Evolutionary conservation across 2,329 filamentous ascomycete species (phyloP).

Genomic region (Hypoxylon sp.): DNA sequence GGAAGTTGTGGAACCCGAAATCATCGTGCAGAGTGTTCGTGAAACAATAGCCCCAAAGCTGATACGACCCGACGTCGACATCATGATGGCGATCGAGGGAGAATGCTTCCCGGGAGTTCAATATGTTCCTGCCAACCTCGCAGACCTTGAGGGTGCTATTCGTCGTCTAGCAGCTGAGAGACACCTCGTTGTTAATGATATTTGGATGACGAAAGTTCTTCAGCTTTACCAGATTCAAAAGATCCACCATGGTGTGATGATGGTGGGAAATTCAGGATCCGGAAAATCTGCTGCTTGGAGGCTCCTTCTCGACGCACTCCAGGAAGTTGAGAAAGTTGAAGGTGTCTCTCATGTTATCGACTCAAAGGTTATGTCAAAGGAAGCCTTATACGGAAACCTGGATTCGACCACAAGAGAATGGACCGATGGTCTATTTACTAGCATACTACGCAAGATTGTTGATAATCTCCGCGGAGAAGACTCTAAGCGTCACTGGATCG

Average conservation of each 20-base stretch:
- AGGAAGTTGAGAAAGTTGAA: slow-evolving; percentile 91
- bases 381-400: slow-evolving; percentile 93
- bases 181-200: slow-evolving; percentile 90
- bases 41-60: slow-evolving; percentile 99
- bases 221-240: slow-evolving; percentile 98
- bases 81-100: slow-evolving; percentile 86
- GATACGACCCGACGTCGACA: slow-evolving; percentile 90
- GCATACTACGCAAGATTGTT: slow-evolving; percentile 97
- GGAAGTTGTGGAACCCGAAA: slow-evolving; percentile 90
- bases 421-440: slow-evolving; percentile 98
- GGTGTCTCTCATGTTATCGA: slow-evolving; percentile 98
- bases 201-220: slow-evolving; percentile 97
- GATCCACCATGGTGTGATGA: slow-evolving; percentile 99
- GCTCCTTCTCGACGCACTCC: slow-evolving; percentile 89
- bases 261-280: slow-evolving; percentile 98
- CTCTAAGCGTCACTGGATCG: slow-evolving; percentile 97
- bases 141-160: slow-evolving; percentile 84
- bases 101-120: slow-evolving; percentile 92
- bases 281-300: slow-evolving; percentile 98
- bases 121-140: slow-evolving; percentile 91
- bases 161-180: slow-evolving; percentile 85
- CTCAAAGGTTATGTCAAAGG: slow-evolving; percentile 99
- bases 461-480: slow-evolving; percentile 99
- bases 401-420: slow-evolving; percentile 98
- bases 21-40: slow-evolving; percentile 97